Percentiles rank a stretch among this genome's conserved stretches.
Evolutionary conservation across 768 basidiomycete genomes (phyloP).

Genomic region (Naematelia encephala): DNA sequence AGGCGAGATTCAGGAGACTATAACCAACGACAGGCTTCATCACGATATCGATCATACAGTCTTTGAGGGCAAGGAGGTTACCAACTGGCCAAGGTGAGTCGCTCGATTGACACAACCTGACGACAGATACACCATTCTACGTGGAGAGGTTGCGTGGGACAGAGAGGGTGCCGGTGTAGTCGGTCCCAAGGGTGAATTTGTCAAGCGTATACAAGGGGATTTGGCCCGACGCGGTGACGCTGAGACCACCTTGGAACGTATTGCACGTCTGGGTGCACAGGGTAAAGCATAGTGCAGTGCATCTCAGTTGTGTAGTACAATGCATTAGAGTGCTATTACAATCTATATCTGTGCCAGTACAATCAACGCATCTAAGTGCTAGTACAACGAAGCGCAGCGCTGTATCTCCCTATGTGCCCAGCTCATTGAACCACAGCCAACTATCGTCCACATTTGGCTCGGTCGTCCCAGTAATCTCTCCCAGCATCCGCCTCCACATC

Average conservation of each 20-base stretch:
- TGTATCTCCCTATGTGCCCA: too few species aligned
- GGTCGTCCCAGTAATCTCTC: slow-evolving; percentile 3
- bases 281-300: neutral
- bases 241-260: slow-evolving; percentile 7
- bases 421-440: neutral
- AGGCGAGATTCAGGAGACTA: slow-evolving; percentile 1
- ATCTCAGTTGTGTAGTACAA: too few species aligned
- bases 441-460: neutral
- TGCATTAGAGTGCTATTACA: too few species aligned
- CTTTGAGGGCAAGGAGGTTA: slow-evolving; percentile 4
- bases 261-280: neutral
- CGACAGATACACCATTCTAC: slow-evolving; percentile 6
- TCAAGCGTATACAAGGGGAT: slow-evolving; percentile 6
- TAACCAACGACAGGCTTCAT: slow-evolving; percentile 8
- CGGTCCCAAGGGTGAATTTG: neutral
- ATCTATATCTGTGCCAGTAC: too few species aligned
- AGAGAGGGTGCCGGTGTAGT: slow-evolving; percentile 1
- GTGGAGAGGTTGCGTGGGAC: slow-evolving; percentile 5
- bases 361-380: too few species aligned
- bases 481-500: slow-evolving; percentile 10
- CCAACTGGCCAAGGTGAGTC: slow-evolving; percentile 12
- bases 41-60: slow-evolving; percentile 11
- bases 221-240: neutral
- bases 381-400: too few species aligned
- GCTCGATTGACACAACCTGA: slow-evolving; percentile 2